phyloP scores from a whole-genome alignment of 768 basidiomycete species.

The Gautieria morchelliformis region DNA sequence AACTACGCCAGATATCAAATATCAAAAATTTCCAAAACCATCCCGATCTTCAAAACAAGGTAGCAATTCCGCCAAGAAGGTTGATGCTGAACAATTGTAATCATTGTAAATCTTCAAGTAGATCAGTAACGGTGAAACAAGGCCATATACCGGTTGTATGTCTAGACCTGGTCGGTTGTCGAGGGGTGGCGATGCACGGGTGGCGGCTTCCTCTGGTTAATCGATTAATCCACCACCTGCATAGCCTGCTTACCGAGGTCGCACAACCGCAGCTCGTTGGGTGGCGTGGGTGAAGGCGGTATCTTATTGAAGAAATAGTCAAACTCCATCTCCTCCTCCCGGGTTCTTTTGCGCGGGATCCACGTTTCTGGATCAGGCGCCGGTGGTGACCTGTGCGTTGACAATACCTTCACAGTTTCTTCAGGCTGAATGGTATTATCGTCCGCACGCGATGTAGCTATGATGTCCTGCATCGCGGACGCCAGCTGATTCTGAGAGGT shows the following conservation, averaged over 20 bases:
- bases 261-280: neutral
- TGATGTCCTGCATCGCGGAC: neutral
- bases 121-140: too few species aligned
- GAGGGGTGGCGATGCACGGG: too few species aligned
- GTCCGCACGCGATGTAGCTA: neutral
- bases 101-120: too few species aligned
- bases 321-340: neutral
- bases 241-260: neutral
- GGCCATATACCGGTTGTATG: too few species aligned
- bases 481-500: neutral
- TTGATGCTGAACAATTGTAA: too few species aligned
- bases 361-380: neutral
- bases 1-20: too few species aligned
- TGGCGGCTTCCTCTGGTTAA: too few species aligned
- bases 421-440: neutral
- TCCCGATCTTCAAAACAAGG: too few species aligned
- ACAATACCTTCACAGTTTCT: neutral
- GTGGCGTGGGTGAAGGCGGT: neutral
- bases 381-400: neutral
- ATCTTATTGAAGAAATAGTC: neutral
- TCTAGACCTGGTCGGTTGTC: too few species aligned
- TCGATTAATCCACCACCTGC: conserved; percentile 1
- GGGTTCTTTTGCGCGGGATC: neutral
- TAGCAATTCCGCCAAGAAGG: too few species aligned
- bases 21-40: too few species aligned